Conservation (phyloP, 495 filamentous ascomycete species). For the Penicillium ucsense region DNA sequence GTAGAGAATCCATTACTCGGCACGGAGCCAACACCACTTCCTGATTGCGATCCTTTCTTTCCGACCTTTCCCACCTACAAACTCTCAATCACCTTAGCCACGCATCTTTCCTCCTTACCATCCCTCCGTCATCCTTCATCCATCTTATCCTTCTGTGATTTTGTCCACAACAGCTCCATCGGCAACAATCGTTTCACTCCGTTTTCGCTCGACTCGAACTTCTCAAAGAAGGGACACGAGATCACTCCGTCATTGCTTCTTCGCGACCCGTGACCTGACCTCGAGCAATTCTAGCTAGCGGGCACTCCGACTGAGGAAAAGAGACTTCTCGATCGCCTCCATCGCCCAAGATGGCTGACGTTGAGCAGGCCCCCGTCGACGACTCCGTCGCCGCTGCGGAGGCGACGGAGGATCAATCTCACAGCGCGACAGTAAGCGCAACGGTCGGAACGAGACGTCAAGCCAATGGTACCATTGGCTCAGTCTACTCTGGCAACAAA, state of each 20-base stretch:
- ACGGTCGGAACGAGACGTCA: constrained; percentile 53
- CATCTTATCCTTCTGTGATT: background rate
- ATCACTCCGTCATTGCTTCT: constrained; percentile 4
- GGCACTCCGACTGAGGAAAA: background rate
- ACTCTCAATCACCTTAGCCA: constrained; percentile 4
- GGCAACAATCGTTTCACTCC: background rate
- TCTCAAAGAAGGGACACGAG: constrained; percentile 13
- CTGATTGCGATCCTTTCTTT: constrained; percentile 9
- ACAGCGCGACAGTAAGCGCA: constrained; percentile 43
- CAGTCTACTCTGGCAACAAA: constrained; percentile 79
- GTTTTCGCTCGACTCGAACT: constrained; percentile 9
- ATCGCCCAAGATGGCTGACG: constrained; percentile 27
- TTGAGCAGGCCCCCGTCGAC: constrained; percentile 33
- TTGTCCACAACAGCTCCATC: no score
- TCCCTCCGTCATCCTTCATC: constrained; percentile 5
- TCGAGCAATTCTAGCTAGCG: background rate
- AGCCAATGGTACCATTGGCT: constrained; percentile 55
- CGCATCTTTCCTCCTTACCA: constrained; percentile 6
- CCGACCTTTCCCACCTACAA: constrained; percentile 13
- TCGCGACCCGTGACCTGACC: constrained; percentile 1
- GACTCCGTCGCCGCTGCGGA: constrained; percentile 39
- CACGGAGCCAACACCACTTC: background rate
- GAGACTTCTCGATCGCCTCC: background rate
- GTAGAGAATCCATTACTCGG: constrained; percentile 2
- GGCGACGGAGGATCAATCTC: constrained; percentile 32